Base-by-base conservation (phyloP, 2,329 filamentous ascomycete genomes). In the Plectosphaerella cucumerina region DNA sequence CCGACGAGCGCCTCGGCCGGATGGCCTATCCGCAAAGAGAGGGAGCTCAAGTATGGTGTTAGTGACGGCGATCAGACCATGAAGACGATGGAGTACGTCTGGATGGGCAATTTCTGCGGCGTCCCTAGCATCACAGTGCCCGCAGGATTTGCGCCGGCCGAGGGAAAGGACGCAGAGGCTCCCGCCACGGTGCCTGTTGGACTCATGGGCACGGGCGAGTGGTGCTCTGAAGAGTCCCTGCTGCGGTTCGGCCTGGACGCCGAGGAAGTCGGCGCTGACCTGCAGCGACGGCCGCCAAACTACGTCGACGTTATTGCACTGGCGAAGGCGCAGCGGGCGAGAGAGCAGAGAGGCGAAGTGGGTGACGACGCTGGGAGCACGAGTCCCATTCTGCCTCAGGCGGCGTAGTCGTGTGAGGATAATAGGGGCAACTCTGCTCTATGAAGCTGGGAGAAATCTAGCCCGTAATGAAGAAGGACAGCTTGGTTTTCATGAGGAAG, bases 1-100 rank as follows among this genome's bases (percentile, higher is more conserved):
- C 88, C 89, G 0, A 89, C 86, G 0, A 86, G 82, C 1, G 64
- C 64, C 15, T 76, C 73, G 45, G 70, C 72, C 0, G 76, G 75
- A 5, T 72, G 72, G 62, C 73, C 68, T 2, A 72, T 78, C 41
- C 62, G 65, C 39, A 53, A 51, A 44, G 43, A 58, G 4, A 60
- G 57, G 1, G 74, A 77, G 58, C 55, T 74, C 4, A 55, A 50
- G 2, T 65, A 69, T 39, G 75, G 75, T 1, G 51, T 77, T 1
- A 75, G 68, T 31, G 74, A 78, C 47, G 75, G 74, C 5, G 72
- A 75, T 53, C 63, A 63, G 17, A 78, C 75, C 0, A 62, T 77
- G 22, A 58, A 67, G 49, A 71, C 67, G 44, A 78, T 78, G 76
- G 68, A 70, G 53, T 78, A 75, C 43, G 71, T 75, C 2, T 78